Percentiles rank a stretch among this genome's conserved stretches.
These are phyloP conservation scores for Arabis alpina DNA, from an alignment of 345 rosid genomes.

Conservation along the genomic window DNA sequence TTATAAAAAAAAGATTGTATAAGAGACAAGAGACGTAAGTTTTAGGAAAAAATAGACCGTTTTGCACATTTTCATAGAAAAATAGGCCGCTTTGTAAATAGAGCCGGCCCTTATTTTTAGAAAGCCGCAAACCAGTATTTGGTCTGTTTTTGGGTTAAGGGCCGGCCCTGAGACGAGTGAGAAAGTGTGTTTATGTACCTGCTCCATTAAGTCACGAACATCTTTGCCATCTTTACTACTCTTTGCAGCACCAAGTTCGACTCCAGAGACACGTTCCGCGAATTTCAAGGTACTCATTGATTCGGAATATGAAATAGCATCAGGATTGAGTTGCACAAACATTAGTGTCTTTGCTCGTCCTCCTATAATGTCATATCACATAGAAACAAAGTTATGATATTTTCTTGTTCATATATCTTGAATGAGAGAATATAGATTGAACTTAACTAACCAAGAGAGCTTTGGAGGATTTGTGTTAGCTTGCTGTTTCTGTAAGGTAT, in stretches of 20 bases:
- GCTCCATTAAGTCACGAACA: constrained; percentile 83
- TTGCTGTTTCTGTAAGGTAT: constrained; percentile 98
- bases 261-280: constrained; percentile 94
- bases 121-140: too few relatives aligned
- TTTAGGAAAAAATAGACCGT: too few relatives aligned
- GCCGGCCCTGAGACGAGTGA: background rate
- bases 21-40: too few relatives aligned
- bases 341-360: constrained; percentile 96
- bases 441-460: constrained; percentile 63
- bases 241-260: constrained; percentile 92
- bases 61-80: too few relatives aligned
- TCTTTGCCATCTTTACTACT: constrained; percentile 90
- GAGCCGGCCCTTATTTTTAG: too few relatives aligned
- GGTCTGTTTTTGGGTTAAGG: too few relatives aligned
- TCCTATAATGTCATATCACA: constrained; percentile 50
- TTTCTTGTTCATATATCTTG: background rate
- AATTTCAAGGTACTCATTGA: constrained; percentile 87
- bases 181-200: constrained; percentile 50
- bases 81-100: too few relatives aligned
- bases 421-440: background rate
- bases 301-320: constrained; percentile 71
- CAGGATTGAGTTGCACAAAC: constrained; percentile 99
- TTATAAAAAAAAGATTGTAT: too few relatives aligned
- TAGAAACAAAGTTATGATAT: constrained; percentile 4
- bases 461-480: constrained; percentile 93